A percentile compares a stretch with the other conserved stretches of the same genome.
phyloP scores from a whole-genome alignment of 345 rosid genomes.

The Populus nigra region DNA sequence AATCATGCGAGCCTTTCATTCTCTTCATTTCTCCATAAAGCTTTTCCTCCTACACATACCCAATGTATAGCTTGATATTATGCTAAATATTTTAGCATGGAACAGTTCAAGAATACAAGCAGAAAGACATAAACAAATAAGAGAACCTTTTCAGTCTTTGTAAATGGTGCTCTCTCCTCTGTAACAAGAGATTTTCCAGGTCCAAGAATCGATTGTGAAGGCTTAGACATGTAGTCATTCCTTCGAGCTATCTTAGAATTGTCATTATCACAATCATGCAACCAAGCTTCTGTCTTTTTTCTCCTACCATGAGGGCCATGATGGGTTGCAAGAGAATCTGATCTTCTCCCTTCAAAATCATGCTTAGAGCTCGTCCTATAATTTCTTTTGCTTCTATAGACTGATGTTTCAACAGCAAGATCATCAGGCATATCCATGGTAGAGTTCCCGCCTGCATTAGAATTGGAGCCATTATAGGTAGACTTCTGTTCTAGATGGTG shows the following conservation, averaged over 20 bases:
- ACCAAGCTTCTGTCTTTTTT: constrained; percentile 32
- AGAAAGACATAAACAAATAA: constrained; percentile 1
- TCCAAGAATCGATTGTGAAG: constrained; percentile 39
- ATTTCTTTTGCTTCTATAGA: constrained; percentile 33
- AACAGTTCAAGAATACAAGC: not conserved
- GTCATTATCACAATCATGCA: constrained; percentile 31
- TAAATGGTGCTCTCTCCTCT: constrained; percentile 43
- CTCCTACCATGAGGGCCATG: constrained; percentile 31
- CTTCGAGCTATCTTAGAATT: constrained; percentile 33
- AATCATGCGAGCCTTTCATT: constrained; percentile 29
- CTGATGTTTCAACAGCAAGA: constrained; percentile 41
- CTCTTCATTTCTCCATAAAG: constrained; percentile 37
- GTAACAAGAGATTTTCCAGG: constrained; percentile 39
- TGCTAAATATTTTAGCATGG: not conserved
- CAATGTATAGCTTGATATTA: not conserved
- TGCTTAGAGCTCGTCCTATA: constrained; percentile 41
- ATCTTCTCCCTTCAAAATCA: constrained; percentile 43
- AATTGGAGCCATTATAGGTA: constrained; percentile 34
- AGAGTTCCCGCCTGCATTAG: constrained; percentile 38
- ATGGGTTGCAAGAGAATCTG: constrained; percentile 36
- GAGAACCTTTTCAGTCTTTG: constrained; percentile 45
- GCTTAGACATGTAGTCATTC: constrained; percentile 39
- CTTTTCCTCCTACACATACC: constrained; percentile 42
- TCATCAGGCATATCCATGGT: constrained; percentile 38
- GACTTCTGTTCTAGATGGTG: constrained; percentile 42